These are phyloP conservation scores for Botryosphaeria agaves DNA, from an alignment of 2,329 filamentous ascomycete species.

Conservation along the genomic window DNA sequence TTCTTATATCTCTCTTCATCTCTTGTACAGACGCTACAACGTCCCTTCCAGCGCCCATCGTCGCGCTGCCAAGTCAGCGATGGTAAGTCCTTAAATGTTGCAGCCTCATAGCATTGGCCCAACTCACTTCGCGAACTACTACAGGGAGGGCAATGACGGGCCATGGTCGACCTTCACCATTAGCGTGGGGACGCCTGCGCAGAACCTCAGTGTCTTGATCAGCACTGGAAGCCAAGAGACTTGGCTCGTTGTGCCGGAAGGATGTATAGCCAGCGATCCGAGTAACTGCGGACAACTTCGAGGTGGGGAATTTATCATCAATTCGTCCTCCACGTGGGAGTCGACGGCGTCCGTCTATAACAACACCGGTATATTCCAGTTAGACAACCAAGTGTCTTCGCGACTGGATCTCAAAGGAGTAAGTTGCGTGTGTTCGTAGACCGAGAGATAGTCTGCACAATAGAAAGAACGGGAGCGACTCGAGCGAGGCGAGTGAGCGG, in stretches of 20 bases:
- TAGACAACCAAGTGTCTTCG: too few relatives aligned
- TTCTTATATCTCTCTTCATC: not conserved
- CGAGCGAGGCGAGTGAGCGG: too few relatives aligned
- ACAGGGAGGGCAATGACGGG: slow-evolving; percentile 38
- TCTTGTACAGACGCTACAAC: not conserved
- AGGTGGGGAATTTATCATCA: slow-evolving; percentile 40
- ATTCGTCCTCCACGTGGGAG: slow-evolving; percentile 39
- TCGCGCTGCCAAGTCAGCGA: slow-evolving; percentile 12
- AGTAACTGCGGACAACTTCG: slow-evolving; percentile 34
- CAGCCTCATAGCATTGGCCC: too few relatives aligned
- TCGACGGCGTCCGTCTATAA: slow-evolving; percentile 21
- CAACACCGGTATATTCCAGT: not conserved
- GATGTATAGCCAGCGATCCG: slow-evolving; percentile 26
- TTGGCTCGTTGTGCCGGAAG: slow-evolving; percentile 46
- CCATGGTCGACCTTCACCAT: slow-evolving; percentile 55
- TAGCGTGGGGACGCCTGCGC: slow-evolving; percentile 35
- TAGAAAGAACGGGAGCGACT: too few relatives aligned
- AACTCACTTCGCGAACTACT: not conserved
- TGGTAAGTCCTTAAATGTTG: too few relatives aligned
- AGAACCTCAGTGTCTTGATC: slow-evolving; percentile 38
- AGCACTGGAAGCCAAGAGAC: slow-evolving; percentile 56
- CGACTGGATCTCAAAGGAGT: too few relatives aligned
- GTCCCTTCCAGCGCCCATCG: not conserved
- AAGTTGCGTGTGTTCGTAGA: too few relatives aligned
- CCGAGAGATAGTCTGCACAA: too few relatives aligned